A percentile compares a stretch with the other conserved stretches of the same genome.
Evolutionary conservation across 2,329 filamentous ascomycete species (phyloP).

Genomic region (Paecilomyces sp.): DNA sequence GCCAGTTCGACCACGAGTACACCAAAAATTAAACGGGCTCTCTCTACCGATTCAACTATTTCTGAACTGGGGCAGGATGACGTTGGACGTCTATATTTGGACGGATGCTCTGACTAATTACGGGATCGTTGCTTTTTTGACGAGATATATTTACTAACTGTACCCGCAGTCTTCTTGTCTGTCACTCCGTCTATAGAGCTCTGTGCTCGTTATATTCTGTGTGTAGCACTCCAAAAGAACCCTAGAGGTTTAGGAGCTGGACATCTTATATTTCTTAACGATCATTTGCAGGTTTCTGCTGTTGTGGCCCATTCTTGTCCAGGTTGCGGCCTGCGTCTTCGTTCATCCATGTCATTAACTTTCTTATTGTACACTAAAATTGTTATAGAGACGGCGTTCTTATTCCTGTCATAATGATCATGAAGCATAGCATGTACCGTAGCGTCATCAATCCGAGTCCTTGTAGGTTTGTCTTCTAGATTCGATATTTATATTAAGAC

Average conservation of each 20-base stretch:
- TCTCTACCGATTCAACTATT: conserved; percentile 27
- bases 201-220: conserved; percentile 4
- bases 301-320: neutral
- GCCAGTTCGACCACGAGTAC: conserved; percentile 6
- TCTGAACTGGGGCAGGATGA: conserved; percentile 27
- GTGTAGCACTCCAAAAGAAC: neutral
- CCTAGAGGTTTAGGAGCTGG: neutral
- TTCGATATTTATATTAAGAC: neutral
- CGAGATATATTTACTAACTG: neutral
- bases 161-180: neutral
- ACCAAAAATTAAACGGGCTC: conserved; percentile 10
- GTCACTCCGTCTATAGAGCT: neutral
- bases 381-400: neutral
- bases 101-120: conserved; percentile 15
- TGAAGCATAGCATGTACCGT: neutral
- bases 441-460: neutral
- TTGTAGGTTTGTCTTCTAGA: neutral
- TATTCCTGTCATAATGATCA: neutral
- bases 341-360: neutral
- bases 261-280: neutral
- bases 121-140: neutral
- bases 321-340: neutral
- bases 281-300: neutral
- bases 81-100: conserved; percentile 25
- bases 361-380: neutral